Evolutionary conservation across 73 alveolate genomes (phyloP).

Genomic region (Vitrella brassicaformis): DNA sequence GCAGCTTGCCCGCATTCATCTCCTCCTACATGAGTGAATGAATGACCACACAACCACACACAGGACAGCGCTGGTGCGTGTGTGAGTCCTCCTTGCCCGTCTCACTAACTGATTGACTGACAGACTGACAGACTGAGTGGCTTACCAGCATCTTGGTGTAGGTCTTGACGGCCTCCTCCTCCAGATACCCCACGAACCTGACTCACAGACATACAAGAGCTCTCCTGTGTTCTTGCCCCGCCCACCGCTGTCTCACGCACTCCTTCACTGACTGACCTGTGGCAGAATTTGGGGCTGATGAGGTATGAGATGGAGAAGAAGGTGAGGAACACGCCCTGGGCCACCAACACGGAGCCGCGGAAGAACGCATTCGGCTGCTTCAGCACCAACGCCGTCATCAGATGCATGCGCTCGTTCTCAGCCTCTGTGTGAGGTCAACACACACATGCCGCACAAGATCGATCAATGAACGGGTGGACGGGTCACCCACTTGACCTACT

Average conservation of each 20-base stretch:
- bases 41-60: no score
- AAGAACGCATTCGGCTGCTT: slow-evolving; percentile 45
- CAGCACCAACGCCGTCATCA: slow-evolving; percentile 43
- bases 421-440: no score
- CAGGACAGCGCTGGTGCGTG: no score
- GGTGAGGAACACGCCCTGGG: slow-evolving; percentile 50
- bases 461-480: no score
- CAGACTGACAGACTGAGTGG: no score
- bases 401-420: slow-evolving; percentile 62
- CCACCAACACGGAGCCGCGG: slow-evolving; percentile 40
- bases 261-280: slow-evolving; percentile 14
- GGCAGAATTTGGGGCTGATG: slow-evolving; percentile 54
- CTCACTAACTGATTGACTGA: no score
- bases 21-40: no score
- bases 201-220: background rate
- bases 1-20: slow-evolving; percentile 19
- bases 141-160: slow-evolving; percentile 34
- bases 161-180: slow-evolving; percentile 65
- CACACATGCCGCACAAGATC: no score
- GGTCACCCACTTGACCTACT: no score
- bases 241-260: background rate
- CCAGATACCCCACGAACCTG: slow-evolving; percentile 56
- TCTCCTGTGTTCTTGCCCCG: background rate
- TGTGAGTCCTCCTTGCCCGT: no score
- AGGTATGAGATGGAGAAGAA: slow-evolving; percentile 42